Conservation (phyloP, 108 stramenopile species). For the Discostella pseudostelligera region DNA sequence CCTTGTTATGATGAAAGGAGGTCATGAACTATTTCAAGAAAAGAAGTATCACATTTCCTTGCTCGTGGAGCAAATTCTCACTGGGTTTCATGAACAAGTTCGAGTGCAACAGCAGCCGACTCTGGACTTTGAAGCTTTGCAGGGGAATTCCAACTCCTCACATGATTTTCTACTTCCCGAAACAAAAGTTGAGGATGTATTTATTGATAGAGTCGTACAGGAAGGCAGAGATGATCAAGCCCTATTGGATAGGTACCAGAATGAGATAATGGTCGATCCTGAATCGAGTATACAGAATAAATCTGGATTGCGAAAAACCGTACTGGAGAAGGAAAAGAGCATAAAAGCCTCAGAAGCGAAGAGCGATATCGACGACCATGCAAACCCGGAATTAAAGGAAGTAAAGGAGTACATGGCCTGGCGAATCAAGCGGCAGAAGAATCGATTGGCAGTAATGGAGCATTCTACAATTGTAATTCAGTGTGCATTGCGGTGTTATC, state of each 20-base stretch:
- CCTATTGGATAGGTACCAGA: slow-evolving; percentile 34
- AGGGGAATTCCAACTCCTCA: slow-evolving; percentile 1
- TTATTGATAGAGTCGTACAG: slow-evolving; percentile 33
- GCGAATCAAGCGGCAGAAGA: slow-evolving; percentile 79
- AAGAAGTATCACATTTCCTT: slow-evolving; percentile 56
- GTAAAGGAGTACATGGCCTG: slow-evolving; percentile 84
- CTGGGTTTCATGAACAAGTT: slow-evolving; percentile 51
- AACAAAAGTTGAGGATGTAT: slow-evolving; percentile 39
- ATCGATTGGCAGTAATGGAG: slow-evolving; percentile 66
- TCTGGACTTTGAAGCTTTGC: neutral
- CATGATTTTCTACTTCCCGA: slow-evolving; percentile 5
- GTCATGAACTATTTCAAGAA: slow-evolving; percentile 88
- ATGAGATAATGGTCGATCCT: slow-evolving; percentile 41
- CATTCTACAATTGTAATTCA: slow-evolving; percentile 65
- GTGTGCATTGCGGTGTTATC: slow-evolving; percentile 54
- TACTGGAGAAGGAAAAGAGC: slow-evolving; percentile 16
- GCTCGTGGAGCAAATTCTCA: slow-evolving; percentile 78
- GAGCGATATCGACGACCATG: slow-evolving; percentile 49
- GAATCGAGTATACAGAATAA: slow-evolving; percentile 37
- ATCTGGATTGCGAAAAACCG: slow-evolving; percentile 11
- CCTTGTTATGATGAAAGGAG: slow-evolving; percentile 79
- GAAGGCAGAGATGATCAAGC: slow-evolving; percentile 30
- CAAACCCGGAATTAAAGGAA: slow-evolving; percentile 65
- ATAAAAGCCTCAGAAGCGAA: slow-evolving; percentile 16
- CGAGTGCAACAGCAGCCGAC: slow-evolving; percentile 3